A percentile compares a stretch with the other conserved stretches of the same genome.
These are phyloP conservation scores for Leccinum olivaceopallidum DNA, from an alignment of 768 basidiomycete genomes.

Conservation along the genomic window DNA sequence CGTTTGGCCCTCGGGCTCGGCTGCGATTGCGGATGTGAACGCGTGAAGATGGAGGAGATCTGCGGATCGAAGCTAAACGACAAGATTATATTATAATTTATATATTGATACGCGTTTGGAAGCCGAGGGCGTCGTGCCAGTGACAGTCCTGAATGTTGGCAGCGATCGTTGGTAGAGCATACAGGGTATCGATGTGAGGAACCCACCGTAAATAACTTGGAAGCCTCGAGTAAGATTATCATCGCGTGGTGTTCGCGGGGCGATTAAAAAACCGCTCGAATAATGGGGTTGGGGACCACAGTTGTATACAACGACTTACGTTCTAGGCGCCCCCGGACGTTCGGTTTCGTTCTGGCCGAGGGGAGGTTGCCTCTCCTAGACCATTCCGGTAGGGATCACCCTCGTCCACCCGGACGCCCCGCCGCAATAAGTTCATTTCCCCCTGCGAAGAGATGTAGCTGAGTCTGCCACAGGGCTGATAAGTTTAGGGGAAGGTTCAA, in stretches of 20 bases:
- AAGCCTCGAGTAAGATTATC: background rate
- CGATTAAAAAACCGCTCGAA: background rate
- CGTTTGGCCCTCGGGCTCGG: background rate
- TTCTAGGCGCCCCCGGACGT: background rate
- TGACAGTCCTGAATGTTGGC: background rate
- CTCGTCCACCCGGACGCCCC: background rate
- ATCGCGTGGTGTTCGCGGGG: background rate
- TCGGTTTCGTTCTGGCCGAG: background rate
- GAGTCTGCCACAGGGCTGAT: background rate
- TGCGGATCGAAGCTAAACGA: background rate
- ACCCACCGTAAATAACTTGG: background rate
- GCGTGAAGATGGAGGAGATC: background rate
- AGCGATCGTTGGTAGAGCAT: too few relatives aligned
- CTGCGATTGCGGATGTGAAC: background rate
- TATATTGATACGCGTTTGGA: background rate
- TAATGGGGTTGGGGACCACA: background rate
- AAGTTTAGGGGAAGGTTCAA: too few relatives aligned
- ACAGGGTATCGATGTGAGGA: background rate
- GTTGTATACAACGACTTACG: background rate
- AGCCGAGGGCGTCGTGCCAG: background rate
- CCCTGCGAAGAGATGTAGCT: background rate
- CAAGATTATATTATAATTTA: background rate
- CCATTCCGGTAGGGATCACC: background rate
- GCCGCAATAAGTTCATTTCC: background rate
- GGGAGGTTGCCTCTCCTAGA: background rate